phyloP scores from a whole-genome alignment of 495 filamentous ascomycete species.

The Xanthoparmelia taractica region DNA sequence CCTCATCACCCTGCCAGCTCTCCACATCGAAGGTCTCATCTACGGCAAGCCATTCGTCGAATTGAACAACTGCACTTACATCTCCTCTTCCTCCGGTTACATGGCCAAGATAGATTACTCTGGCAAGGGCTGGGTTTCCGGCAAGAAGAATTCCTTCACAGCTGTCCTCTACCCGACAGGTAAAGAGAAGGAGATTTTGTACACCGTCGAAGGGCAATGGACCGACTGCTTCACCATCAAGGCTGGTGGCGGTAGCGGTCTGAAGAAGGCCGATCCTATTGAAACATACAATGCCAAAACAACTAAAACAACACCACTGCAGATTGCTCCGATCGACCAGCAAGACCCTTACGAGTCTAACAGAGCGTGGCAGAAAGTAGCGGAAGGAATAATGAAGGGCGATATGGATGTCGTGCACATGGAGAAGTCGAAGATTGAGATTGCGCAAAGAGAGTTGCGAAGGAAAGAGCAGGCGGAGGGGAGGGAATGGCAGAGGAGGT shows the following conservation, averaged over 20 bases:
- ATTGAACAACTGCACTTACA: conserved; percentile 72
- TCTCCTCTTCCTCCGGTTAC: conserved; percentile 77
- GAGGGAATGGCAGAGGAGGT: conserved; percentile 73
- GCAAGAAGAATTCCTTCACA: conserved; percentile 88
- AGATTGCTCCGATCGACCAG: conserved; percentile 62
- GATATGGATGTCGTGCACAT: conserved; percentile 72
- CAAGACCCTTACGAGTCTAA: conserved; percentile 86
- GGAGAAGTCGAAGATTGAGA: conserved; percentile 88
- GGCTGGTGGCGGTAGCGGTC: conserved; percentile 49
- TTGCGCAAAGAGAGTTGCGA: conserved; percentile 76
- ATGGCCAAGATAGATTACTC: conserved; percentile 89
- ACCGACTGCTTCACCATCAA: conserved; percentile 69
- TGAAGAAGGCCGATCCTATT: conserved; percentile 54
- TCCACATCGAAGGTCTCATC: conserved; percentile 92
- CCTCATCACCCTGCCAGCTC: conserved; percentile 82
- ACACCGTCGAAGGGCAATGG: conserved; percentile 88
- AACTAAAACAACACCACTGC: conserved; percentile 57
- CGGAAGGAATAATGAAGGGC: conserved; percentile 63
- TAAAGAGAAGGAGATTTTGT: conserved; percentile 73
- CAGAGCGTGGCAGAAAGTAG: conserved; percentile 82
- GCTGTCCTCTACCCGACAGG: conserved; percentile 69
- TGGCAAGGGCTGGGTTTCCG: conserved; percentile 86
- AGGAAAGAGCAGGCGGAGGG: conserved; percentile 71
- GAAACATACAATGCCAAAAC: conserved; percentile 61
- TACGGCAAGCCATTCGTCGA: conserved; percentile 89